These are phyloP conservation scores for Ailanthus altissimus DNA, from an alignment of 345 rosid species.

Conservation along the genomic window DNA sequence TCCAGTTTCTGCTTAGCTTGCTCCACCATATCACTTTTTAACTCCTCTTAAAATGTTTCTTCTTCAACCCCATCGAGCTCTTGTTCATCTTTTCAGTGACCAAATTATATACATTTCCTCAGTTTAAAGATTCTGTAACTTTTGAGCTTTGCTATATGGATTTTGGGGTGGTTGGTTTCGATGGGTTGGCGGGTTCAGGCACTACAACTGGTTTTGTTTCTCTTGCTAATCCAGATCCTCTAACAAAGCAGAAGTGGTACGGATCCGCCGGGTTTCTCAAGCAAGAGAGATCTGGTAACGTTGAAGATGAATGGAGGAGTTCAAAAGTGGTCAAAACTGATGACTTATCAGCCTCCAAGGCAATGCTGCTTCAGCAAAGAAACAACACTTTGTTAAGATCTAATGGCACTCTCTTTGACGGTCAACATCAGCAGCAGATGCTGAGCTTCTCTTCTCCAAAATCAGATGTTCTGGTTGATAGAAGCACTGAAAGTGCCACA, in stretches of 20 bases:
- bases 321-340: constrained; percentile 51
- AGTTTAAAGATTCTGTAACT: constrained; percentile 24
- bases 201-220: constrained; percentile 31
- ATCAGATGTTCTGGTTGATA: constrained; percentile 38
- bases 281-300: constrained; percentile 46
- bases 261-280: constrained; percentile 66
- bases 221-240: constrained; percentile 51
- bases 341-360: constrained; percentile 34
- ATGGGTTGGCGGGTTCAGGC: constrained; percentile 47
- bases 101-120: constrained; percentile 18
- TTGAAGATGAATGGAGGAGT: constrained; percentile 51
- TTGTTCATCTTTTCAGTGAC: constrained; percentile 12
- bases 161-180: constrained; percentile 54
- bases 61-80: constrained; percentile 9
- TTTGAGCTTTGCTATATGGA: constrained; percentile 40
- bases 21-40: background rate
- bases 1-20: constrained; percentile 24
- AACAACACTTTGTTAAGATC: constrained; percentile 37
- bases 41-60: constrained; percentile 20
- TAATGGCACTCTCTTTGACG: constrained; percentile 38
- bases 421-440: constrained; percentile 50
- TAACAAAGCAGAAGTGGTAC: constrained; percentile 47
- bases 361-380: constrained; percentile 40
- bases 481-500: constrained; percentile 28
- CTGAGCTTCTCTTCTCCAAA: constrained; percentile 61